Evolutionary conservation across 2,329 filamentous ascomycete genomes (phyloP), one percentile per base, ranked within the genome.

Genomic region (Ophiocordyceps polyrhachis-furcata): DNA sequence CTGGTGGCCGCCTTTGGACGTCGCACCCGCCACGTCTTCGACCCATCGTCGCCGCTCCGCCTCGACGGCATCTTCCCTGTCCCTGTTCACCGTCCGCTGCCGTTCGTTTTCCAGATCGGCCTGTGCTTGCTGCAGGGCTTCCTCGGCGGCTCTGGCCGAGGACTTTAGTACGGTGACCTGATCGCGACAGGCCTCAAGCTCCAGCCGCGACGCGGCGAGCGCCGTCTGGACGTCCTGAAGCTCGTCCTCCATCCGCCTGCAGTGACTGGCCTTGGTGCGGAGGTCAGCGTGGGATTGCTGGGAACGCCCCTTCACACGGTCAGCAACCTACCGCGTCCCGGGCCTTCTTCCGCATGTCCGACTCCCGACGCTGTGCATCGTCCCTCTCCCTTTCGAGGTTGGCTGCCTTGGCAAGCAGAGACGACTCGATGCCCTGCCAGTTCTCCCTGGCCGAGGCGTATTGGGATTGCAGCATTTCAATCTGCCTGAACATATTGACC

Each of bases 341-440:
- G 45, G 87, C 83, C 63, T 93, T 96, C 58, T 82, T 85, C 51
- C 91, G 74, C 62, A 93, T 76, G 37, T 96, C 91, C 5, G 76
- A 81, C 63, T 98, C 91, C 47, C 85, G 79, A 52, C 79, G 79
- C 43, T 78, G 71, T 9, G 84, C 76, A 55, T 98, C 91, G 56
- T 96, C 88, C 46, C 85, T 77, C 60, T 98, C 93, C 57, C 83
- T 91, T 59, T 98, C 91, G 11, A 96, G 68, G 43, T 69, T 80
- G 4, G 79, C 72, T 12, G 91, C 72, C 46, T 88, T 76, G 20
- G 84, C 77, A 43, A 89, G 73, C 29, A 98, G 64, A 2, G 84
- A 93, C 11, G 83, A 76, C 61, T 98, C 89, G 49, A 98, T 93
- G 1, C 87, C 85, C 57, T 95, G 88, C 91, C 93, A 98, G 54